These are phyloP conservation scores for Ilex aquifolium DNA, from an alignment of 257 asterid genomes.

Conservation along the genomic window DNA sequence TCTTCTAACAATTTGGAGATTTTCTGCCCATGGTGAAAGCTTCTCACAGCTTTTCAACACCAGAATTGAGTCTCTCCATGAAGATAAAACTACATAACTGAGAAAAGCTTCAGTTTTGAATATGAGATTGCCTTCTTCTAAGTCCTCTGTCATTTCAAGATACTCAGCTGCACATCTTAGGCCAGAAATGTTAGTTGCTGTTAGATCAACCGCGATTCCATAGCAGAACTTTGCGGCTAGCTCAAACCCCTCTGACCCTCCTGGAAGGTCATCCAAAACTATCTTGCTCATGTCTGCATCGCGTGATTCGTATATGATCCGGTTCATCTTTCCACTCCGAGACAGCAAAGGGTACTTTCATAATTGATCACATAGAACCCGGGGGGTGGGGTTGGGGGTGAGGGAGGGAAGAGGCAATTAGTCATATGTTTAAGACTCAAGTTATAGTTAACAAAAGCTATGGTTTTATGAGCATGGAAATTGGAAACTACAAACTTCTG, in stretches of 20 bases:
- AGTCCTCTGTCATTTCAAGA: conserved; percentile 93
- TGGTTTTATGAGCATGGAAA: neutral
- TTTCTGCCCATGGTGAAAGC: conserved; percentile 93
- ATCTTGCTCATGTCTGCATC: conserved; percentile 46
- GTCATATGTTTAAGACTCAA: conserved; percentile 1
- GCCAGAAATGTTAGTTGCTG: conserved; percentile 82
- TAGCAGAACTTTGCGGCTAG: conserved; percentile 94
- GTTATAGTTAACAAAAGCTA: too few species aligned
- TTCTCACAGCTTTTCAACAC: conserved; percentile 76
- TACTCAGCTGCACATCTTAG: conserved; percentile 91
- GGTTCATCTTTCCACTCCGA: conserved; percentile 78
- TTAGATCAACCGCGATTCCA: conserved; percentile 78
- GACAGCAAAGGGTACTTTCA: conserved; percentile 83
- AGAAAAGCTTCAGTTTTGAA: conserved; percentile 96
- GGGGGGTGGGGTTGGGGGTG: too few species aligned
- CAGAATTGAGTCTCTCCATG: conserved; percentile 88
- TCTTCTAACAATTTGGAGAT: conserved; percentile 83
- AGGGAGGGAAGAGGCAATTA: conserved; percentile 3
- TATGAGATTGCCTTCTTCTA: conserved; percentile 91
- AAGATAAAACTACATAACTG: conserved; percentile 89
- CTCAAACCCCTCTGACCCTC: conserved; percentile 84
- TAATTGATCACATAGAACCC: too few species aligned
- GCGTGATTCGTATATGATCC: conserved; percentile 65
- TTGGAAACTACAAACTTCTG: neutral
- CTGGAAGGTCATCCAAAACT: conserved; percentile 69